Evolutionary conservation across 495 filamentous ascomycete genomes (phyloP).

Genomic region (Penicillium manginii): DNA sequence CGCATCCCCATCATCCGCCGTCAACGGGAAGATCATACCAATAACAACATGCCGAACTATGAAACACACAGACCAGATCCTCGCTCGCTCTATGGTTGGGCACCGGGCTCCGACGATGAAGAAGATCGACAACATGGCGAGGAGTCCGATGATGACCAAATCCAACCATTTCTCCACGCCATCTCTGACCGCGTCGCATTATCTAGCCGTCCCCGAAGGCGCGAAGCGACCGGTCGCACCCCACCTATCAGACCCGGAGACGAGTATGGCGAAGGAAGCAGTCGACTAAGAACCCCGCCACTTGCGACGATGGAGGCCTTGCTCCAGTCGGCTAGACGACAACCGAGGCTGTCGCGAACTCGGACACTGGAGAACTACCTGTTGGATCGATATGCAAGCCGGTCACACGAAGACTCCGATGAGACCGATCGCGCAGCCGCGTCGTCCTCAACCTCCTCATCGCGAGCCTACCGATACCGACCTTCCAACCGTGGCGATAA

Average conservation of each 20-base stretch:
- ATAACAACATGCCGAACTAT: constrained; percentile 44
- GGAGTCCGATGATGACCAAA: constrained; percentile 37
- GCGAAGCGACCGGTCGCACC: constrained; percentile 21
- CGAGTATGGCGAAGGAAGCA: constrained; percentile 24
- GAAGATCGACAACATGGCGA: constrained; percentile 31
- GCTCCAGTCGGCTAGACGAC: constrained; percentile 53
- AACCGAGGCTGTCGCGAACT: constrained; percentile 48
- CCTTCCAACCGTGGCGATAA: constrained; percentile 38
- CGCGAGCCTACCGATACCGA: constrained; percentile 42
- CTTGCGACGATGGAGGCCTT: constrained; percentile 46
- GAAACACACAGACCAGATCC: constrained; percentile 51
- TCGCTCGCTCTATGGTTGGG: constrained; percentile 63
- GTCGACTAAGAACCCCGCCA: constrained; percentile 25
- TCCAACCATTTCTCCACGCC: constrained; percentile 33
- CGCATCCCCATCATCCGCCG: constrained; percentile 48
- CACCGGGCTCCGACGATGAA: constrained; percentile 59
- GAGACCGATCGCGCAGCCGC: constrained; percentile 33
- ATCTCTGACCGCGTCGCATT: constrained; percentile 34
- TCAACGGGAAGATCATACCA: constrained; percentile 28
- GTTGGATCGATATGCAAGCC: constrained; percentile 43
- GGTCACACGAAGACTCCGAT: constrained; percentile 35
- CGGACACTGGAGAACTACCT: constrained; percentile 53
- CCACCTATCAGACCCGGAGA: constrained; percentile 19
- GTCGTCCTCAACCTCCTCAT: constrained; percentile 18
- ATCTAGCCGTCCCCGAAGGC: constrained; percentile 33